A percentile compares a stretch with the other conserved stretches of the same genome.
Conservation (phyloP, 768 basidiomycete genomes). For the Leucogyrophana mollusca region DNA sequence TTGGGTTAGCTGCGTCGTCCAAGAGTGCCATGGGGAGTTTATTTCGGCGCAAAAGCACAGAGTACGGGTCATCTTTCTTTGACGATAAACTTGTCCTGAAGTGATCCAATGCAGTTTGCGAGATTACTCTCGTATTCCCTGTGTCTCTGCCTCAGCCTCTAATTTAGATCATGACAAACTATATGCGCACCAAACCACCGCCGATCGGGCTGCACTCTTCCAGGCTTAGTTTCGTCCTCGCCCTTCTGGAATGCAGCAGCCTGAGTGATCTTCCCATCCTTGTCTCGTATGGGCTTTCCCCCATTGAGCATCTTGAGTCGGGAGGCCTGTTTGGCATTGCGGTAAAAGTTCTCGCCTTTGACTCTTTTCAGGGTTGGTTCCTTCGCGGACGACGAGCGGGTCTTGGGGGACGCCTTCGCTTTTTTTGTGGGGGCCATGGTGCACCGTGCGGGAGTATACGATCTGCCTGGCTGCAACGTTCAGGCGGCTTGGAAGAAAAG, state of each 20-base stretch:
- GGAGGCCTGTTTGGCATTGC: constrained; percentile 85
- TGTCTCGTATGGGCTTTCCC: constrained; percentile 88
- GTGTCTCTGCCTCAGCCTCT: constrained; percentile 4
- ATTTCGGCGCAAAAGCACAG: constrained; percentile 89
- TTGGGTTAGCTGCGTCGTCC: constrained; percentile 84
- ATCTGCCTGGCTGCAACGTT: too few species aligned
- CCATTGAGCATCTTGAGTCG: constrained; percentile 91
- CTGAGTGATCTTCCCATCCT: constrained; percentile 88
- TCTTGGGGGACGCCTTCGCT: constrained; percentile 28
- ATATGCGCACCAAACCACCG: constrained; percentile 88
- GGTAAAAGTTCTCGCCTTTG: constrained; percentile 98
- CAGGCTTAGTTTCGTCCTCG: constrained; percentile 88
- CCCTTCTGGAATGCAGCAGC: constrained; percentile 95
- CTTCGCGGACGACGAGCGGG: constrained; percentile 45
- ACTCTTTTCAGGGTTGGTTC: constrained; percentile 61
- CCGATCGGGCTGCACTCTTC: constrained; percentile 91
- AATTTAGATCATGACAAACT: constrained; percentile 5
- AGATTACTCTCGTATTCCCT: constrained; percentile 99
- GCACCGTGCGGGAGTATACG: background rate
- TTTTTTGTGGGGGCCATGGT: constrained; percentile 32
- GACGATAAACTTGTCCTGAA: constrained; percentile 85
- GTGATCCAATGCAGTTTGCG: constrained; percentile 93
- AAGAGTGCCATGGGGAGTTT: constrained; percentile 97
- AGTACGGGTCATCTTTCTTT: constrained; percentile 93
- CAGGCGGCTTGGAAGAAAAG: background rate